A percentile compares a stretch with the other conserved stretches of the same genome.
Evolutionary conservation across 2,329 filamentous ascomycete genomes (phyloP).

Genomic region (Chaetomium sp.): DNA sequence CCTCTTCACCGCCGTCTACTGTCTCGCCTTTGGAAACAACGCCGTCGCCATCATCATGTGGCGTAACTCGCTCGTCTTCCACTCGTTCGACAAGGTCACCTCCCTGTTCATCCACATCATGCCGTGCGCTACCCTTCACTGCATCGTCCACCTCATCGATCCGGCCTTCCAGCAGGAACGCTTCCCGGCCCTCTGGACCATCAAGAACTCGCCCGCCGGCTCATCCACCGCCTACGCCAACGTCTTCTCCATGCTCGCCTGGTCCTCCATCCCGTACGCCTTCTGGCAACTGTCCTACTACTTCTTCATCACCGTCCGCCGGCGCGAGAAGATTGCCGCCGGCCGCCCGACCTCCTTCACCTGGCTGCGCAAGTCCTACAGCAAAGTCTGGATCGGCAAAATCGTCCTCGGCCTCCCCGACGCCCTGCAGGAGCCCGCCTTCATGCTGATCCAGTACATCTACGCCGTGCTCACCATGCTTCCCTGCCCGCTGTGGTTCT

Average conservation of each 20-base stretch:
- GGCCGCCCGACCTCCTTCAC: slow-evolving; percentile 95
- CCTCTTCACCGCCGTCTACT: slow-evolving; percentile 86
- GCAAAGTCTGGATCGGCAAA: slow-evolving; percentile 81
- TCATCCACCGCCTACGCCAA: slow-evolving; percentile 72
- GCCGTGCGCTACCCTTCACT: slow-evolving; percentile 91
- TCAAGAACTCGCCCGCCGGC: slow-evolving; percentile 63
- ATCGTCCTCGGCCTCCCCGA: slow-evolving; percentile 73
- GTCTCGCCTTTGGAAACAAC: slow-evolving; percentile 92
- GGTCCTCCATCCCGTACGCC: slow-evolving; percentile 88
- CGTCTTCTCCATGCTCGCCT: slow-evolving; percentile 78
- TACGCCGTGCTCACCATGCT: slow-evolving; percentile 93
- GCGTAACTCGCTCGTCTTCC: slow-evolving; percentile 97
- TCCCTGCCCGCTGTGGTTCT: slow-evolving; percentile 92
- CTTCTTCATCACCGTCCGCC: slow-evolving; percentile 88
- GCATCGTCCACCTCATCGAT: slow-evolving; percentile 76
- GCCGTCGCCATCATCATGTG: slow-evolving; percentile 98
- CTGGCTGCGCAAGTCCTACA: slow-evolving; percentile 88
- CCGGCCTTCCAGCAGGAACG: slow-evolving; percentile 56
- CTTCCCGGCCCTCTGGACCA: slow-evolving; percentile 80
- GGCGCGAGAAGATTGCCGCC: slow-evolving; percentile 92
- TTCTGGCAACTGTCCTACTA: slow-evolving; percentile 93
- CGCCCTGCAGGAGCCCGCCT: slow-evolving; percentile 74
- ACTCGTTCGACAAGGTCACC: slow-evolving; percentile 96
- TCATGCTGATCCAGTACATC: slow-evolving; percentile 91
- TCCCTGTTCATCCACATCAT: slow-evolving; percentile 99